A percentile compares a stretch with the other conserved stretches of the same genome.
These are phyloP conservation scores for Nicotiana sylvestris DNA, from an alignment of 257 asterid genomes.

Conservation along the genomic window DNA sequence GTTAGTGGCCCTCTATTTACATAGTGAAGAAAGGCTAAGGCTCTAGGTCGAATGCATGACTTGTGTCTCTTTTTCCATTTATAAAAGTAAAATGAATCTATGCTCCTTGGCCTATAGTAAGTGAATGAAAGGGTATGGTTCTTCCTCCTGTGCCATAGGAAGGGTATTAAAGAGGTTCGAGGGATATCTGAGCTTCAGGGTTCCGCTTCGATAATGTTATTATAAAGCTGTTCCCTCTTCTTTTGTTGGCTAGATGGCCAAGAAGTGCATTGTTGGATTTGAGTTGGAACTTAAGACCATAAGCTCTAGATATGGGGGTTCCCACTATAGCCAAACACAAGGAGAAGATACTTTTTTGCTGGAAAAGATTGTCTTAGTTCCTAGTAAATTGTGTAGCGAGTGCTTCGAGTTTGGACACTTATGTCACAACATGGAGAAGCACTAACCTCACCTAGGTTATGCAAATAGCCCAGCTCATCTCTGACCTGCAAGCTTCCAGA, in stretches of 20 bases:
- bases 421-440: not conserved
- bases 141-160: not conserved
- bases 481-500: not conserved
- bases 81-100: not conserved
- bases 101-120: not conserved
- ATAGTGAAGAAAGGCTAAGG: not conserved
- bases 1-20: not conserved
- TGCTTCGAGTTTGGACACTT: not conserved
- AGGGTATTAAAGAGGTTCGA: not conserved
- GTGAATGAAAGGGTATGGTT: not conserved
- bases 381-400: not conserved
- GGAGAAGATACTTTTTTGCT: not conserved
- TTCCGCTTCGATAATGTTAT: not conserved
- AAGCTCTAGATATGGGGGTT: not conserved
- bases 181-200: not conserved
- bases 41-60: not conserved
- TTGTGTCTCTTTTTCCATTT: not conserved
- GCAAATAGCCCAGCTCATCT: not conserved
- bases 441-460: not conserved
- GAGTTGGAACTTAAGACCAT: not conserved
- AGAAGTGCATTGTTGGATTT: not conserved
- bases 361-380: not conserved
- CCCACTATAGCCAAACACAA: not conserved
- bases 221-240: not conserved
- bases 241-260: not conserved